Base-by-base conservation (phyloP, 208 protist species). In the Crithidia thermophila region DNA sequence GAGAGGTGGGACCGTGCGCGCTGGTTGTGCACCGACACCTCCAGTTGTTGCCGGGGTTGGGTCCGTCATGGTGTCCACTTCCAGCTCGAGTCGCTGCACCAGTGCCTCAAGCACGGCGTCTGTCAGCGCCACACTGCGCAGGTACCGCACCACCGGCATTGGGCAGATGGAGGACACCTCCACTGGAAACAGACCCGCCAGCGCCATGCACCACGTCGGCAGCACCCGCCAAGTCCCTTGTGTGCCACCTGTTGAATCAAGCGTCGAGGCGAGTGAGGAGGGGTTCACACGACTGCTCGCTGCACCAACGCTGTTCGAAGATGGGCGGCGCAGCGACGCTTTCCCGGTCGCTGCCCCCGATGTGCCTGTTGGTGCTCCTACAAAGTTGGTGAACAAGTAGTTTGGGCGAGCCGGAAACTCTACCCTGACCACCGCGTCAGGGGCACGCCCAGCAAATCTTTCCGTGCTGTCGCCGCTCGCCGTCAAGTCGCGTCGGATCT, bases 141-240 rank as follows among this genome's bases (percentile, higher is more conserved):
- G 70, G 65, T 87, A 87, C n/a, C 74, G 50, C 16, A 84, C 57
- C 20, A 81, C 60, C 21, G 77, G 52, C 20, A 58, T 53, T 23
- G 72, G 69, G 39, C 42, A 79, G 33, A 92, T 36, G 3, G 42
- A 23, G 23, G 75, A 55, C 75, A 89, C 59, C 52, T 60, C 55
- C 0, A 49, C 20, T 20, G 86, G 82, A 36, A 67, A 82, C 13
- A 92, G 46, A 14, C 75, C 66, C 0, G 82, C 76, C 14, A 92
- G 72, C 23, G 85, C 28, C 37, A 89, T 83, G 55, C 67, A 75
- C 56, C 87, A 57, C 59, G 82, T 79, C 34, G 85, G 85, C 34
- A 73, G 66, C 45, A 69, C 69, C 20, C 51, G 67, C 67, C 57
- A 62, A 5, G 21, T 36, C 0, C 33, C 30, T 11, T 34, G 11